A percentile compares a stretch with the other conserved stretches of the same genome.
Evolutionary conservation across 768 basidiomycete genomes (phyloP).

Genomic region (Cantharellus anzutake): DNA sequence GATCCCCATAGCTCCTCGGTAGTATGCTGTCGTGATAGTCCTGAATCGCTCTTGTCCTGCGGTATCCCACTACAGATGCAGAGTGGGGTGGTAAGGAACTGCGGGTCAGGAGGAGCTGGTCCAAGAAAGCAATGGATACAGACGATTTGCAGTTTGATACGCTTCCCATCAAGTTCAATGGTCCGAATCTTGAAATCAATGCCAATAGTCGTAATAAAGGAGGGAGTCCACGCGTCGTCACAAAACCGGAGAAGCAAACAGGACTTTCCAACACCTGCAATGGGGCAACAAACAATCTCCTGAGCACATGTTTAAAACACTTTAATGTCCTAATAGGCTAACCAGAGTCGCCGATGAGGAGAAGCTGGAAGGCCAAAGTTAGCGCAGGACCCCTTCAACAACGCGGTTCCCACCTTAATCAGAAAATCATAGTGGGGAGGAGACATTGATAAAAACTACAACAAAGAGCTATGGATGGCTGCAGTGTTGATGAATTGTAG

Average conservation of each 20-base stretch:
- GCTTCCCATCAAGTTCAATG: constrained; percentile 94
- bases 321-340: constrained; percentile 6
- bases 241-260: constrained; percentile 92
- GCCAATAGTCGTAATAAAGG: constrained; percentile 98
- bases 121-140: constrained; percentile 13
- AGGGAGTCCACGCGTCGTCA: constrained; percentile 98
- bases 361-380: constrained; percentile 32
- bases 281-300: constrained; percentile 7
- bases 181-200: constrained; percentile 99
- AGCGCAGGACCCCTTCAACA: constrained; percentile 9
- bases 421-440: constrained; percentile 95
- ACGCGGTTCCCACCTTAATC: constrained; percentile 43
- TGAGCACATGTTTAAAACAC: neutral
- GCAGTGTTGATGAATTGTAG: neutral
- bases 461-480: neutral
- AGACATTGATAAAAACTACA: constrained; percentile 31
- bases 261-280: constrained; percentile 82
- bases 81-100: neutral
- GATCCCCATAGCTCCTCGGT: constrained; percentile 98
- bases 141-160: constrained; percentile 97
- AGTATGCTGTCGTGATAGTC: constrained; percentile 97
- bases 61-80: constrained; percentile 71
- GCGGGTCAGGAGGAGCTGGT: neutral
- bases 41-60: constrained; percentile 97
- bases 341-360: constrained; percentile 96